A percentile compares a stretch with the other conserved stretches of the same genome.
Conservation (phyloP, 192 early-diverging fungal species). For the Coemansia aciculifera region DNA sequence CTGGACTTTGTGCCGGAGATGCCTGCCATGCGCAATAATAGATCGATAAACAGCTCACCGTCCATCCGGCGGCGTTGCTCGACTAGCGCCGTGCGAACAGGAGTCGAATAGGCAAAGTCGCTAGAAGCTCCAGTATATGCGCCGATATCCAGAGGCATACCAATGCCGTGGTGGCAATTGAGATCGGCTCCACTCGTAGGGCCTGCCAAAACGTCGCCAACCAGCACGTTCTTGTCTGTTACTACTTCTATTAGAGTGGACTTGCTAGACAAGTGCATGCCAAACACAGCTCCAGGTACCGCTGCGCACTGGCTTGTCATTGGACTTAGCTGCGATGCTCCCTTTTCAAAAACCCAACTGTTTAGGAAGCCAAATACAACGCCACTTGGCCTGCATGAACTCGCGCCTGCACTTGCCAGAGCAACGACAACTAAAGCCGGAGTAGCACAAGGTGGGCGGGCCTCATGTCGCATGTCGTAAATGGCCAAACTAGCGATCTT, state of each 20-base stretch:
- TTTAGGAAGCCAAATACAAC: conserved; percentile 17
- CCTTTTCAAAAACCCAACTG: conserved; percentile 24
- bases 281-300: conserved; percentile 12
- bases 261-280: conserved; percentile 33
- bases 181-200: neutral
- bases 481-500: conserved; percentile 20
- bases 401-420: conserved; percentile 12
- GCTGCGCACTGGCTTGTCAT: conserved; percentile 9
- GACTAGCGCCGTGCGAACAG: conserved; percentile 19
- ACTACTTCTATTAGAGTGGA: conserved; percentile 28
- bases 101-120: conserved; percentile 27
- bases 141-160: conserved; percentile 1
- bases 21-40: conserved; percentile 39
- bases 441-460: neutral
- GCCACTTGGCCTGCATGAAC: neutral
- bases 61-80: conserved; percentile 45
- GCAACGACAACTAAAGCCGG: conserved; percentile 19
- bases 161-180: neutral
- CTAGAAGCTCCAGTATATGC: conserved; percentile 7
- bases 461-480: neutral
- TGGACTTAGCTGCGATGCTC: neutral
- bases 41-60: conserved; percentile 50
- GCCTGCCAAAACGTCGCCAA: conserved; percentile 22
- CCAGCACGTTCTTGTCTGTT: conserved; percentile 15
- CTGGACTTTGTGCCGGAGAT: conserved; percentile 6